These are phyloP conservation scores for Aspergillus neoniger DNA, from an alignment of 2,329 filamentous ascomycete species.

Conservation along the genomic window DNA sequence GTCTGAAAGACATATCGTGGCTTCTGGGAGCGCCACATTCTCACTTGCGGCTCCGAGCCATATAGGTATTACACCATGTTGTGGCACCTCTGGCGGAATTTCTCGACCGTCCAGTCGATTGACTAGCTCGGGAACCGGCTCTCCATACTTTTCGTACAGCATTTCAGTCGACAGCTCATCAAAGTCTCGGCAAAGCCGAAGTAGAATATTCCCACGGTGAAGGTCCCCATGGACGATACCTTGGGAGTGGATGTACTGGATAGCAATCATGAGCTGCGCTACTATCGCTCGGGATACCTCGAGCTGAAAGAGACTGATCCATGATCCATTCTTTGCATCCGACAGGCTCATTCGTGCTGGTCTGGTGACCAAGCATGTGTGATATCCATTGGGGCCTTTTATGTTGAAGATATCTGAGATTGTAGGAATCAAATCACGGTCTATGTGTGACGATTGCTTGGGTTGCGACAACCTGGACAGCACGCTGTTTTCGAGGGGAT, in stretches of 20 bases:
- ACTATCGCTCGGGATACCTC: constrained; percentile 20
- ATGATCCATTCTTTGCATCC: constrained; percentile 11
- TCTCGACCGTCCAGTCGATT: constrained; percentile 23
- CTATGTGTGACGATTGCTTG: neutral
- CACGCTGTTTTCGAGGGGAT: constrained; percentile 13
- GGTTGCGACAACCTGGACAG: constrained; percentile 5
- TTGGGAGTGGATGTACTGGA: constrained; percentile 29
- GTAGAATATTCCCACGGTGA: constrained; percentile 29
- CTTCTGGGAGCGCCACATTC: constrained; percentile 25
- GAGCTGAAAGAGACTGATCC: constrained; percentile 16
- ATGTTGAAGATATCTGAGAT: constrained; percentile 14
- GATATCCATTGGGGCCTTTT: constrained; percentile 15
- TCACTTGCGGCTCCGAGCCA: constrained; percentile 26
- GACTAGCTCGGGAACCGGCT: constrained; percentile 24
- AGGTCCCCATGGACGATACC: constrained; percentile 33
- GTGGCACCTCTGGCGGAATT: constrained; percentile 24
- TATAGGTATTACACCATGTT: constrained; percentile 18
- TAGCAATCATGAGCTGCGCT: constrained; percentile 23
- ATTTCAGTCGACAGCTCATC: constrained; percentile 22
- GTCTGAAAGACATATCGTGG: constrained; percentile 29
- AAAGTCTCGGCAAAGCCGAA: constrained; percentile 20
- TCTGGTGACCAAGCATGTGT: constrained; percentile 13
- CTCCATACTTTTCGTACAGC: constrained; percentile 25
- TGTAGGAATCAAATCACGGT: constrained; percentile 8
- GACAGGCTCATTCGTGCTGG: constrained; percentile 17